phyloP scores from a whole-genome alignment of 2,329 filamentous ascomycete species.

The Fusarium penzigii region DNA sequence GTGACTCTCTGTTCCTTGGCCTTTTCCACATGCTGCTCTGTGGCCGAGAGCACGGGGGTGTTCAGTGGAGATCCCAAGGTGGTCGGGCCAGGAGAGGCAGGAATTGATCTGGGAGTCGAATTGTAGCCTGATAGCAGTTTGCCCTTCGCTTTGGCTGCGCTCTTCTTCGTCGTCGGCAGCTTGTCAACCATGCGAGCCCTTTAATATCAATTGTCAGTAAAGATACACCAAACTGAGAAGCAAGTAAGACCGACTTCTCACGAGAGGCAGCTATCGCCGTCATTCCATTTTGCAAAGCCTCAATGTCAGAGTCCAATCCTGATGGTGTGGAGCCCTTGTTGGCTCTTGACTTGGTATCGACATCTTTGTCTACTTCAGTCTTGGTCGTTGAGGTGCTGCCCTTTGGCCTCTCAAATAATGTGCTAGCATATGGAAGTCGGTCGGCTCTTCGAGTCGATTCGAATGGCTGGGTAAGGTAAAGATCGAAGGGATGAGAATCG shows the following conservation, averaged over 20 bases:
- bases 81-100: constrained; percentile 58
- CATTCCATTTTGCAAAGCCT: constrained; percentile 47
- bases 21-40: constrained; percentile 53
- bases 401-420: constrained; percentile 48
- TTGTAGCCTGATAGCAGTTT: constrained; percentile 44
- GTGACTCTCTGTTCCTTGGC: constrained; percentile 54
- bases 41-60: constrained; percentile 50
- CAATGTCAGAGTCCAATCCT: constrained; percentile 51
- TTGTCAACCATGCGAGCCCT: constrained; percentile 40
- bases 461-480: constrained; percentile 57
- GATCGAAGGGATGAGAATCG: constrained; percentile 53
- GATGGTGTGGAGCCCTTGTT: constrained; percentile 40
- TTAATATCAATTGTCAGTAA: constrained; percentile 29
- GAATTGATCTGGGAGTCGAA: constrained; percentile 42
- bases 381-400: constrained; percentile 17
- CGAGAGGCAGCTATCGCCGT: constrained; percentile 37
- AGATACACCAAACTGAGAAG: constrained; percentile 7
- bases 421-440: constrained; percentile 52
- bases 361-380: constrained; percentile 31
- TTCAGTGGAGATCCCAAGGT: constrained; percentile 55
- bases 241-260: constrained; percentile 35
- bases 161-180: constrained; percentile 34
- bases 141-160: constrained; percentile 41
- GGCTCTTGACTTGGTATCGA: constrained; percentile 33
- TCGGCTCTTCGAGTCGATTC: constrained; percentile 48